Evolutionary conservation across 352 stramenopile genomes (phyloP).

Genomic region (Phytophthora lateralis): DNA sequence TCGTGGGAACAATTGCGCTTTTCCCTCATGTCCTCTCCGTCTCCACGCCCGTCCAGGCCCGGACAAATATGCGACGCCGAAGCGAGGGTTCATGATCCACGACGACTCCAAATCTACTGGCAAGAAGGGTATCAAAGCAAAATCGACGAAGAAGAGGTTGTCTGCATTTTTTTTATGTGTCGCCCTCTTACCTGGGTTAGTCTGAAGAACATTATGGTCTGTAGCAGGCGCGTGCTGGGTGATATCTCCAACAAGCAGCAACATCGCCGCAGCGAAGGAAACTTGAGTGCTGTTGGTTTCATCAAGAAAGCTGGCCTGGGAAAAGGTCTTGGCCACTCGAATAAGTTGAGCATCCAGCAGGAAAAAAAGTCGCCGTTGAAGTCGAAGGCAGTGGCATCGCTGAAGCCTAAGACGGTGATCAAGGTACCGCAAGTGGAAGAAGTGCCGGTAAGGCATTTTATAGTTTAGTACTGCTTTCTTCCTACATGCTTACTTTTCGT

Average conservation of each 20-base stretch:
- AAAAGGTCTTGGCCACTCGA: conserved; percentile 28
- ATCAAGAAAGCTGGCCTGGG: conserved; percentile 35
- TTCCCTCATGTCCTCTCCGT: background rate
- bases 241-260: conserved; percentile 84
- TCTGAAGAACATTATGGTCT: background rate
- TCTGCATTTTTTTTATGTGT: background rate
- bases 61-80: conserved; percentile 36
- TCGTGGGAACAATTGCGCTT: background rate
- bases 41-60: conserved; percentile 5
- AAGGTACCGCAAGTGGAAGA: conserved; percentile 28
- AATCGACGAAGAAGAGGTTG: conserved; percentile 55
- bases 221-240: conserved; percentile 60
- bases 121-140: conserved; percentile 45
- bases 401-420: conserved; percentile 19
- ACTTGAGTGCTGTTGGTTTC: conserved; percentile 1
- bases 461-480: background rate
- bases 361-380: conserved; percentile 20
- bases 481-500: conserved; percentile 3
- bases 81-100: conserved; percentile 47
- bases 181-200: background rate
- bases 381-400: conserved; percentile 10
- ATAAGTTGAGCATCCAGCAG: conserved; percentile 32
- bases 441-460: conserved; percentile 39
- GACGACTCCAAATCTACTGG: conserved; percentile 42
- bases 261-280: conserved; percentile 17